Conservation (phyloP, 2,329 filamentous ascomycete genomes). For the Fusarium bactridioides region DNA sequence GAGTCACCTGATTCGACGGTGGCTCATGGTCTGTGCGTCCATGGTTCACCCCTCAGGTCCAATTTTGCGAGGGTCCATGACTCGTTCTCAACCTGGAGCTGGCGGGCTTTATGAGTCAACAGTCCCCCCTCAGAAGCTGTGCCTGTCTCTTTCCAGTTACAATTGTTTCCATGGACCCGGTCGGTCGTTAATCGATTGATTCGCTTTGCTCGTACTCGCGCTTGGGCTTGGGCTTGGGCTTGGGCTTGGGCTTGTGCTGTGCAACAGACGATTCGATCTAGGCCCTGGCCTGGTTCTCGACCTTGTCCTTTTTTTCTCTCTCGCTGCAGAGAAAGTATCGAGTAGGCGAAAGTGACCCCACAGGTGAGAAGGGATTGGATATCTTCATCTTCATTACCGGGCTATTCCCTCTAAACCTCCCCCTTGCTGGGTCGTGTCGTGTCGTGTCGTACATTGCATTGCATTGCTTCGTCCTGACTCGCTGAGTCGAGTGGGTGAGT, state of each 20-base stretch:
- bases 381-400: slow-evolving; percentile 6
- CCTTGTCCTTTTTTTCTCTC: background rate
- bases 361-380: background rate
- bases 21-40: background rate
- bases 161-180: slow-evolving; percentile 32
- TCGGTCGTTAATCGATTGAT: background rate
- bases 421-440: background rate
- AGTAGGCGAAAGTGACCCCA: background rate
- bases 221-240: background rate
- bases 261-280: slow-evolving; percentile 20
- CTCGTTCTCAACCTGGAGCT: slow-evolving; percentile 26
- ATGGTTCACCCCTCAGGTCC: background rate
- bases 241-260: background rate
- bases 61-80: slow-evolving; percentile 27
- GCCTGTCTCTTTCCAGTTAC: slow-evolving; percentile 32
- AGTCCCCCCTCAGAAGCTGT: slow-evolving; percentile 29
- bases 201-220: background rate
- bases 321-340: background rate
- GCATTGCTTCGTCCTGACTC: slow-evolving; percentile 4
- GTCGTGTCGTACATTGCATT: slow-evolving; percentile 2
- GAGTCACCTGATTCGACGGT: slow-evolving; percentile 4
- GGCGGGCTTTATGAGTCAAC: slow-evolving; percentile 42
- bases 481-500: background rate
- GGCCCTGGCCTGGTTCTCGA: background rate
- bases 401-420: background rate